phyloP scores from a whole-genome alignment of 2,329 filamentous ascomycete genomes.

The Raffaelea ambrosiae region DNA sequence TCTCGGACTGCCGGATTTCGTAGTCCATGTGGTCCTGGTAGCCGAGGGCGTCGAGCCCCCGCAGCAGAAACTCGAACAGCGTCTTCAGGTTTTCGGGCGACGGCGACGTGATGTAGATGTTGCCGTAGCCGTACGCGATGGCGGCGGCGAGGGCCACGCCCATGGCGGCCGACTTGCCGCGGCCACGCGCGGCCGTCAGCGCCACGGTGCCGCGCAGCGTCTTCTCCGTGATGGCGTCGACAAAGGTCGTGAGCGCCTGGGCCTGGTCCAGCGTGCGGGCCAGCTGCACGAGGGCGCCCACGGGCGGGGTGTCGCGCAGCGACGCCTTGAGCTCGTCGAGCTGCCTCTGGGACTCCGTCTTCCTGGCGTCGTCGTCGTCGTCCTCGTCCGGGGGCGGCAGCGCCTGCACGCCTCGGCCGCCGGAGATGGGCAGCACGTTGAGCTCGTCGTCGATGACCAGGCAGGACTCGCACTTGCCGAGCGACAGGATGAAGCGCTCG shows the following conservation, averaged over 20 bases:
- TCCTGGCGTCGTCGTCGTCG: slow-evolving; percentile 58
- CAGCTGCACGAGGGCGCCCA: slow-evolving; percentile 75
- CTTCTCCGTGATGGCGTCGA: slow-evolving; percentile 94
- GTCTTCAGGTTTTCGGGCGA: slow-evolving; percentile 98
- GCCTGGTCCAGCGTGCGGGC: slow-evolving; percentile 92
- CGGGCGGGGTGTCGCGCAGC: slow-evolving; percentile 73
- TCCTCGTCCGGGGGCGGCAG: slow-evolving; percentile 70
- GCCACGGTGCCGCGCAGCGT: slow-evolving; percentile 89
- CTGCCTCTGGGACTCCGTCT: slow-evolving; percentile 68
- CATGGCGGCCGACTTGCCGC: slow-evolving; percentile 93
- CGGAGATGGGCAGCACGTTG: slow-evolving; percentile 94
- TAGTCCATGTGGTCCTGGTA: slow-evolving; percentile 96
- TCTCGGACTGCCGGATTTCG: slow-evolving; percentile 95
- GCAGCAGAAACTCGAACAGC: slow-evolving; percentile 96
- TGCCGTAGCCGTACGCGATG: slow-evolving; percentile 93
- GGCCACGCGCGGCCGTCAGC: slow-evolving; percentile 84
- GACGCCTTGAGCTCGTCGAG: slow-evolving; percentile 82
- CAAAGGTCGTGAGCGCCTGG: slow-evolving; percentile 92
- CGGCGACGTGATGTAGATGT: slow-evolving; percentile 97
- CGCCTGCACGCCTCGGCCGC: slow-evolving; percentile 79
- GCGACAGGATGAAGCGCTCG: slow-evolving; percentile 89
- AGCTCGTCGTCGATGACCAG: slow-evolving; percentile 96
- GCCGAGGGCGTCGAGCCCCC: slow-evolving; percentile 88
- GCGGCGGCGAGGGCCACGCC: slow-evolving; percentile 92
- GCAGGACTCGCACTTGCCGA: slow-evolving; percentile 91